A percentile compares a stretch with the other conserved stretches of the same genome.
Conservation (phyloP, 306 rosid genomes). For the Cucurbita ficifolia region DNA sequence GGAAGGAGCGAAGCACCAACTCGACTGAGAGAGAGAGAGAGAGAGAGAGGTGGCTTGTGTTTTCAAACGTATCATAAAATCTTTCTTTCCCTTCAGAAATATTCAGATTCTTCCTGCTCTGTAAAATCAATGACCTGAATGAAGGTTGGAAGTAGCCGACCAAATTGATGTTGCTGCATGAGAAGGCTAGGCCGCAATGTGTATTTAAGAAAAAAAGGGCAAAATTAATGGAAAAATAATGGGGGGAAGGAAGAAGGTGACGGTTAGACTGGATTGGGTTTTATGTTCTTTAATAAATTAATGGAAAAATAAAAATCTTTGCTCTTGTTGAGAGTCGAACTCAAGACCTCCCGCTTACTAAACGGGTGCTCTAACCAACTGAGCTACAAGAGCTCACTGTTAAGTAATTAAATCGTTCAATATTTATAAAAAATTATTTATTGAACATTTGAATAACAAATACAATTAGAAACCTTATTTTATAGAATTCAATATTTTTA, state of each 20-base stretch:
- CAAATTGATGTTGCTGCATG: slow-evolving; percentile 87
- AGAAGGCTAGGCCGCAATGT: background rate
- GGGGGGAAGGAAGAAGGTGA: too few relatives aligned
- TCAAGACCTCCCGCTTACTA: slow-evolving; percentile 10
- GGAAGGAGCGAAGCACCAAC: too few relatives aligned
- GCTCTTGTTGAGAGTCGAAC: slow-evolving; percentile 4
- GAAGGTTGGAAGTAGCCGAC: slow-evolving; percentile 77
- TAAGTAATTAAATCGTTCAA: too few relatives aligned
- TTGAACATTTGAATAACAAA: too few relatives aligned
- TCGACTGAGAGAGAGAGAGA: too few relatives aligned
- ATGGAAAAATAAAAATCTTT: accelerated
- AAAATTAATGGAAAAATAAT: too few relatives aligned
- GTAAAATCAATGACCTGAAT: slow-evolving; percentile 83
- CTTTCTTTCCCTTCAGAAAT: slow-evolving; percentile 58
- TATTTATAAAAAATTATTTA: too few relatives aligned
- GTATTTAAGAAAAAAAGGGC: background rate
- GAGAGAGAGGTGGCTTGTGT: too few relatives aligned
- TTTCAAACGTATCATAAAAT: too few relatives aligned
- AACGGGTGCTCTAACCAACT: slow-evolving; percentile 11
- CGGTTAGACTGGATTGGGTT: too few relatives aligned
- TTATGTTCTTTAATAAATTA: too few relatives aligned
- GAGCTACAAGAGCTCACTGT: background rate
- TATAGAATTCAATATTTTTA: too few relatives aligned
- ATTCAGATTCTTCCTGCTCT: slow-evolving; percentile 75
- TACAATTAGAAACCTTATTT: accelerated